Evolutionary conservation across 306 rosid genomes (phyloP), one percentile per base, ranked within the genome.

Genomic region (Morella rubra): DNA sequence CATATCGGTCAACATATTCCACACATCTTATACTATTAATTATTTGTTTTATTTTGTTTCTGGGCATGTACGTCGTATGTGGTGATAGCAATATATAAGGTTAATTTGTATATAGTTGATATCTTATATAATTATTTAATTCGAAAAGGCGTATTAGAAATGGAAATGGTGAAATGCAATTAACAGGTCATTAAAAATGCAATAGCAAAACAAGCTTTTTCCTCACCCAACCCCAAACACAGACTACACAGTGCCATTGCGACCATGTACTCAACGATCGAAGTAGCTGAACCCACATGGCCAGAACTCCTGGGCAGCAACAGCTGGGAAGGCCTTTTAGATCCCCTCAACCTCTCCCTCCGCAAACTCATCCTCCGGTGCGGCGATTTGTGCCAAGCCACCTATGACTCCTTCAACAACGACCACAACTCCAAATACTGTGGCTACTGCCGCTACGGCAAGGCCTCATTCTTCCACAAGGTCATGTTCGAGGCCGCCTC

Each of bases 371-470:
- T 90, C 82, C 86, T 91, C 81, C 93, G 89, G 0, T 81, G 84
- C 66, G 95, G 95, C 0, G 90, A 49, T 15, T 49, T 49, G 5
- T 49, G 53, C 16, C 53, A 49, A 49, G 53, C 53, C 5, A 49
- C 53, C 58, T 85, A 91, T 74, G 95, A 91, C 59, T 75, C 93
- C 73, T 91, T 89, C 84, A 89, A 85, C 91, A 89, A 87, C 77
- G 89, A 86, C 81, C 44, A 79, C 1, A 84, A 87, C 89, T 91
- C 96, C 8, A 74, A 51, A 45, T 91, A 81, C 85, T 85, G 89
- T 64, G 93, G 96, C 60, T 73, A 89, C 24, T 83, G 91, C 86
- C 86, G 90, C 52, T 89, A 84, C 82, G 89, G 90, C n/a, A 87
- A 89, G 49, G 0, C 80, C 55, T 65, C 86, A 13, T 89, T 91